A percentile compares a stretch with the other conserved stretches of the same genome.
phyloP scores from a whole-genome alignment of 306 rosid species.

The Begonia peltatifolia region DNA sequence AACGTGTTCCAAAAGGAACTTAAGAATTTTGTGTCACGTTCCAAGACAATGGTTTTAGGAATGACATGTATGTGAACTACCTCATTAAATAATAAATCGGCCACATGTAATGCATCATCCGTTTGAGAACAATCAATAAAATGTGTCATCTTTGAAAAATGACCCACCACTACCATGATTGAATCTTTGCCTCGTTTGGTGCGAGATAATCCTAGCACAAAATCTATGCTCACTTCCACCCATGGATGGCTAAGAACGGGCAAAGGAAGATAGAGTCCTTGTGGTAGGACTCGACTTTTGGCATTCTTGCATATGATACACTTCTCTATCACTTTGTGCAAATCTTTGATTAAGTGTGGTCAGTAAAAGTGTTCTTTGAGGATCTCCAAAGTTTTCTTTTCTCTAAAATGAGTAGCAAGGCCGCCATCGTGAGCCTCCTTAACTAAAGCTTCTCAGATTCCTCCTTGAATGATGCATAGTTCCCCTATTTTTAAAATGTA shows the following conservation, averaged over 20 bases:
- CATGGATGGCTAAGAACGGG: rapidly evolving
- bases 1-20: not conserved
- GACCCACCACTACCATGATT: not conserved
- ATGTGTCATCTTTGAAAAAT: not conserved
- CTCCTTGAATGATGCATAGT: too few species aligned
- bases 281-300: too few species aligned
- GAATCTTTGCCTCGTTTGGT: not conserved
- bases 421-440: too few species aligned
- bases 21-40: not conserved
- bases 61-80: not conserved
- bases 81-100: not conserved
- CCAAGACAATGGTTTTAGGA: not conserved
- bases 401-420: too few species aligned
- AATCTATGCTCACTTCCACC: not conserved
- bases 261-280: not conserved
- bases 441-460: too few species aligned
- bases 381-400: too few species aligned
- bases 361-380: too few species aligned
- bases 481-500: too few species aligned
- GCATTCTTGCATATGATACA: too few species aligned
- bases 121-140: not conserved
- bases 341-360: too few species aligned
- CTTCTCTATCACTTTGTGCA: too few species aligned
- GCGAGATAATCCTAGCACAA: not conserved
- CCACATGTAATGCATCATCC: not conserved